A percentile compares a stretch with the other conserved stretches of the same genome.
phyloP scores from a whole-genome alignment of 2,329 filamentous ascomycete species.

The Arthrobotrys iridis region DNA sequence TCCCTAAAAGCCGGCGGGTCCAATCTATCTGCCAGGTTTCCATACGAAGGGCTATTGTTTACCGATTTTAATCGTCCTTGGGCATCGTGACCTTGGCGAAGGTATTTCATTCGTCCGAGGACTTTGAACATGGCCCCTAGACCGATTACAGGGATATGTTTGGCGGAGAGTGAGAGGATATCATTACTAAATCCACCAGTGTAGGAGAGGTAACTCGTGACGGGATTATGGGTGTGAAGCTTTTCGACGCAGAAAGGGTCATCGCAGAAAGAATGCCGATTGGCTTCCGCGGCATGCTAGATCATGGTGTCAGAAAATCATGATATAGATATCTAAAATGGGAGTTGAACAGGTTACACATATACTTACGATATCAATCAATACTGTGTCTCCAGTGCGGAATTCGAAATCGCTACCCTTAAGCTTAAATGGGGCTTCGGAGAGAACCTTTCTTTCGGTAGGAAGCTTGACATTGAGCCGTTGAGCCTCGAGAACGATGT shows the following conservation, averaged over 20 bases:
- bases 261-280: conserved; percentile 41
- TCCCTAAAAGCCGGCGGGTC: conserved; percentile 37
- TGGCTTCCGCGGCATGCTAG: conserved; percentile 32
- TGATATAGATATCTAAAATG: neutral
- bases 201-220: conserved; percentile 36
- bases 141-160: conserved; percentile 38
- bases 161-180: conserved; percentile 37
- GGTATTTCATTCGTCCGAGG: conserved; percentile 55
- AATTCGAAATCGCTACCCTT: conserved; percentile 40
- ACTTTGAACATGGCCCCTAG: conserved; percentile 55
- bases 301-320: neutral
- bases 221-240: conserved; percentile 36
- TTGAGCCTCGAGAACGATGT: conserved; percentile 39
- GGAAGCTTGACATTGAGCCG: conserved; percentile 45
- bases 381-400: conserved; percentile 28
- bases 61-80: conserved; percentile 55
- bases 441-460: conserved; percentile 17
- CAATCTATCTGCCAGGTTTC: conserved; percentile 54
- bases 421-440: conserved; percentile 25
- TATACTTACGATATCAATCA: conserved; percentile 43
- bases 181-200: conserved; percentile 31
- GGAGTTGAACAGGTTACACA: neutral
- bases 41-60: conserved; percentile 53
- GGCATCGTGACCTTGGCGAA: conserved; percentile 53
- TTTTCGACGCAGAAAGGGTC: conserved; percentile 48